Conservation (phyloP, 202 grass and related monocot species). For the Setaria viridis region DNA sequence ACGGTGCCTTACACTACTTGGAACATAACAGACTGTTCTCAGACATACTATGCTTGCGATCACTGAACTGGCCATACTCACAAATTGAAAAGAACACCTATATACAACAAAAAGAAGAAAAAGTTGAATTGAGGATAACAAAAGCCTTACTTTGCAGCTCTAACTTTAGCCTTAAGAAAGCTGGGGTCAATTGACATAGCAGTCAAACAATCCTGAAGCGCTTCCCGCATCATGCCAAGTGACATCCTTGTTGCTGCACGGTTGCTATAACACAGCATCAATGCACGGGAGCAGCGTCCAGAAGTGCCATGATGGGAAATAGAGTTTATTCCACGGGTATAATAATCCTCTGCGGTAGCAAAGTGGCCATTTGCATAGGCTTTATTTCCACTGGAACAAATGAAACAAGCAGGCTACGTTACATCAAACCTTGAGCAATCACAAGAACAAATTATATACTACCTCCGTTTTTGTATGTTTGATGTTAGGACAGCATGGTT, state of each 20-base stretch:
- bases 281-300: constrained; percentile 52
- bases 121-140: constrained; percentile 21
- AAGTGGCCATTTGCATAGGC: constrained; percentile 87
- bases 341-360: constrained; percentile 87
- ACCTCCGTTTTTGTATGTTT: too few relatives aligned
- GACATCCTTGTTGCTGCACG: constrained; percentile 92
- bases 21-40: constrained; percentile 3
- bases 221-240: constrained; percentile 84
- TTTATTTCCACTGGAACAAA: constrained; percentile 86
- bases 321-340: constrained; percentile 84
- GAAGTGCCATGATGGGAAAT: constrained; percentile 59
- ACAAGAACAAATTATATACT: constrained; percentile 28
- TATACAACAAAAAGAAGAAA: constrained; percentile 11
- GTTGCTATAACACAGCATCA: constrained; percentile 98
- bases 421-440: constrained; percentile 30
- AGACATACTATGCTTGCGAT: background rate
- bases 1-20: background rate
- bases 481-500: too few relatives aligned
- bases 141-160: constrained; percentile 85
- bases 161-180: constrained; percentile 86
- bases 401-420: constrained; percentile 43
- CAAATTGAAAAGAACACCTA: constrained; percentile 7
- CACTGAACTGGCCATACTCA: constrained; percentile 13
- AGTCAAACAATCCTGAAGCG: constrained; percentile 80
- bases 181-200: constrained; percentile 71